These are phyloP conservation scores for Xylaria sp. DNA, from an alignment of 2,329 filamentous ascomycete species.

Conservation along the genomic window DNA sequence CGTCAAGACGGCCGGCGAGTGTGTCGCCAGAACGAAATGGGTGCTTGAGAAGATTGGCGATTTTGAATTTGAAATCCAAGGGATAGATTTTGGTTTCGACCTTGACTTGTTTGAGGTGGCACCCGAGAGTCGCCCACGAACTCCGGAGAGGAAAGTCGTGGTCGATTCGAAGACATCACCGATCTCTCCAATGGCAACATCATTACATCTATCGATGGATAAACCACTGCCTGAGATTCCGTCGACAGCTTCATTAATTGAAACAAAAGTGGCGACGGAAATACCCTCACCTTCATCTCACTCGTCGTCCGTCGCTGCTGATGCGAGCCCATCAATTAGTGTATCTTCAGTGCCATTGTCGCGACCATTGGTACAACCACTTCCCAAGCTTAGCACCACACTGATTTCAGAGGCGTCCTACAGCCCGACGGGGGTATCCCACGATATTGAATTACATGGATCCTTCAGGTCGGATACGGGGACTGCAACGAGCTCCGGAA, in stretches of 20 bases:
- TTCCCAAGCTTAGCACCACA: conserved; percentile 67
- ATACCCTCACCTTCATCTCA: conserved; percentile 54
- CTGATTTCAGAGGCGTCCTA: conserved; percentile 60
- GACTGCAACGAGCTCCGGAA: conserved; percentile 79
- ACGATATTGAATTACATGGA: conserved; percentile 62
- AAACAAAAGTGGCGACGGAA: conserved; percentile 38
- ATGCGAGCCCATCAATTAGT: conserved; percentile 56
- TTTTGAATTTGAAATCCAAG: conserved; percentile 83
- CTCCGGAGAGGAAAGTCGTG: conserved; percentile 52
- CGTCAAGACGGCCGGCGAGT: conserved; percentile 90
- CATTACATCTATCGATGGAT: conserved; percentile 60
- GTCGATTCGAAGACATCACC: conserved; percentile 52
- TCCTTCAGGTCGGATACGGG: conserved; percentile 74
- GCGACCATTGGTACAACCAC: conserved; percentile 62
- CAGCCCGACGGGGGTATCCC: conserved; percentile 57
- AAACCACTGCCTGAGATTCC: conserved; percentile 77
- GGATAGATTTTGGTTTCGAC: conserved; percentile 65
- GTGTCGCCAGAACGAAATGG: conserved; percentile 84
- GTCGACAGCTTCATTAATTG: conserved; percentile 38
- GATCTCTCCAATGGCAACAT: conserved; percentile 40
- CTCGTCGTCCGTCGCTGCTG: conserved; percentile 54
- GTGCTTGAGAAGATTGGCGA: conserved; percentile 91
- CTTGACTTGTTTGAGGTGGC: conserved; percentile 60
- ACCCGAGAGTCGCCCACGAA: conserved; percentile 46
- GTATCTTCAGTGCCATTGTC: conserved; percentile 60